Base-by-base conservation (phyloP, 1,284 basidiomycete genomes). In the Cryptococcus sp. region DNA sequence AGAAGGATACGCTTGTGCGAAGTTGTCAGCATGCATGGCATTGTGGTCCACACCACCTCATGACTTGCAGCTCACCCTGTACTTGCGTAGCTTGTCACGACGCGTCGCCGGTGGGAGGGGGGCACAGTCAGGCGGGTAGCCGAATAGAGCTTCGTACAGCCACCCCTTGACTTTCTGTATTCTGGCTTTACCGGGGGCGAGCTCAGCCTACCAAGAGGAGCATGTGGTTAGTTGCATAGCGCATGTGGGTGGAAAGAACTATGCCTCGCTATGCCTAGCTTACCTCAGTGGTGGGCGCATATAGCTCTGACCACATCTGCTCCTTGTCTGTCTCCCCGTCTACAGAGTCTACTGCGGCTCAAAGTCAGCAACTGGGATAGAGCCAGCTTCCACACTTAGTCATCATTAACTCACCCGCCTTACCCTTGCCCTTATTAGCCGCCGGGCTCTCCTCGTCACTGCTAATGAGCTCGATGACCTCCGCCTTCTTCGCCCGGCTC, bases 161-260 rank as follows among this genome's bases (percentile, higher is more conserved):
- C 95, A 98, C 21, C 81, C 80, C 18, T 87, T 83, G 4, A 98
- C 88, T 62, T 91, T 88, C 48, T 86, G 83, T 0, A 98, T 84
- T 71, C 98, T 94, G 16, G 82, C 83, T 56, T 88, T 86, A 71
- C 97, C 92, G 3, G 98, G 89, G 0, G 91, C 92, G 1, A 98
- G 81, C 36, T 93, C 87, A 24, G 80, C 82, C 88, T 91, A 55
- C 13, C 4, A 47, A 21, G 36, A 42, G 59, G 35, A 46, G 9
- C 23, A 20, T 16, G 28, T 23, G 51, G 48, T 54, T 38, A 56
- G 52, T 23, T 37, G 15, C n/a, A 33, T 36, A 0, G 3, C 39
- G 33, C 38, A 21, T 3, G 38, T 38, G 7, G 18, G 33, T 16
- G 11, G 16, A 3, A 13, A n/a, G n/a, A n/a, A n/a, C n/a, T n/a